These are phyloP conservation scores for Bretschneidera sinensis DNA, from an alignment of 345 rosid genomes.

Conservation along the genomic window DNA sequence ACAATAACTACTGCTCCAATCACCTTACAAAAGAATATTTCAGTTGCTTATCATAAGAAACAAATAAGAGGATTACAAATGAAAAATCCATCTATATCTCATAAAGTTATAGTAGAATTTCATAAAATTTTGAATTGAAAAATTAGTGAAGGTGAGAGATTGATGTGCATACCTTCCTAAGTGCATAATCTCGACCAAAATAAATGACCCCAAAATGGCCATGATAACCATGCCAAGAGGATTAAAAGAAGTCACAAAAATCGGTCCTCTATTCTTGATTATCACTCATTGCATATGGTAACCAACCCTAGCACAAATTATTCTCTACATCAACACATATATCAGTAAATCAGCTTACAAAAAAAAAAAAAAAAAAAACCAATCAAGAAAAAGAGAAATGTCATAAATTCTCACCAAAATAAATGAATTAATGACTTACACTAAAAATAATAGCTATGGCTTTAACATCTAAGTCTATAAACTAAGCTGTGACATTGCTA, in stretches of 20 bases:
- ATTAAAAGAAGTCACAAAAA: constrained; percentile 62
- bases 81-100: no score
- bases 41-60: no score
- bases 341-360: no score
- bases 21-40: no score
- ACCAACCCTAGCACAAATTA: constrained; percentile 47
- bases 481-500: constrained; percentile 46
- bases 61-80: no score
- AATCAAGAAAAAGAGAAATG: no score
- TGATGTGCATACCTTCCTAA: constrained; percentile 51
- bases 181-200: constrained; percentile 40
- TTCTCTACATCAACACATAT: no score
- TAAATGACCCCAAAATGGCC: constrained; percentile 45
- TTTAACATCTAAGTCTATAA: constrained; percentile 32
- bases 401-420: no score
- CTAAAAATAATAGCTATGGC: constrained; percentile 37
- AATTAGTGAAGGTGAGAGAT: no score
- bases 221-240: constrained; percentile 60
- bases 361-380: no score
- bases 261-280: constrained; percentile 56
- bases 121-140: no score
- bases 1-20: constrained; percentile 35
- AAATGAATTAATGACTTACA: constrained; percentile 41
- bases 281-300: constrained; percentile 45
- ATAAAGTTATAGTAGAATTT: no score